Evolutionary conservation across 352 stramenopile genomes (phyloP).

Genomic region (Globisporangium megalacanthum): DNA sequence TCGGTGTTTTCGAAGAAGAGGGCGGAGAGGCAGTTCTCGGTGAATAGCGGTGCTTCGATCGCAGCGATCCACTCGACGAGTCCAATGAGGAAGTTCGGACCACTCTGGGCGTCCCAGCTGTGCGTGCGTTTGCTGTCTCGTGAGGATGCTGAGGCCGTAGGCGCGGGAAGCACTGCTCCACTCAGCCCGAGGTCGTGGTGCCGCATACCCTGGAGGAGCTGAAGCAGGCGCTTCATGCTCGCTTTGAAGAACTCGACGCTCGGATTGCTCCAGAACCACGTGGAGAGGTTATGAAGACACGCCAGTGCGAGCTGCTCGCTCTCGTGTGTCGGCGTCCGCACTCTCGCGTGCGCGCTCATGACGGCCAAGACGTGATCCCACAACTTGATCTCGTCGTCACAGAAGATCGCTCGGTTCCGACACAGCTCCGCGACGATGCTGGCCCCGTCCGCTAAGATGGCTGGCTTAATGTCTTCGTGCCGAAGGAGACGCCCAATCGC

Average conservation of each 20-base stretch:
- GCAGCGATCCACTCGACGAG: slow-evolving; percentile 28
- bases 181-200: slow-evolving; percentile 5
- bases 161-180: not conserved
- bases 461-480: not conserved
- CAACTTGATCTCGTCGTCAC: slow-evolving; percentile 6
- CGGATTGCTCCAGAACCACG: slow-evolving; percentile 28
- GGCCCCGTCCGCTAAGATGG: slow-evolving; percentile 11
- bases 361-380: slow-evolving; percentile 16
- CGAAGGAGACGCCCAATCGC: slow-evolving; percentile 16
- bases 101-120: not conserved
- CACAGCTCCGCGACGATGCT: slow-evolving; percentile 22
- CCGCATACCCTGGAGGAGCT: slow-evolving; percentile 18
- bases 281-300: slow-evolving; percentile 20
- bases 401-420: slow-evolving; percentile 25
- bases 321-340: not conserved
- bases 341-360: slow-evolving; percentile 6
- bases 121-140: not conserved
- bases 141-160: not conserved
- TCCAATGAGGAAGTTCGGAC: slow-evolving; percentile 19
- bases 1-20: slow-evolving; percentile 28
- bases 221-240: slow-evolving; percentile 16
- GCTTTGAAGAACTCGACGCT: slow-evolving; percentile 17
- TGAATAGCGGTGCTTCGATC: slow-evolving; percentile 20
- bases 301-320: slow-evolving; percentile 11
- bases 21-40: slow-evolving; percentile 27